Percentiles rank a stretch among this genome's conserved stretches.
Evolutionary conservation across 1,284 basidiomycete species (phyloP).

Genomic region (Microbotryomycetes sp.): DNA sequence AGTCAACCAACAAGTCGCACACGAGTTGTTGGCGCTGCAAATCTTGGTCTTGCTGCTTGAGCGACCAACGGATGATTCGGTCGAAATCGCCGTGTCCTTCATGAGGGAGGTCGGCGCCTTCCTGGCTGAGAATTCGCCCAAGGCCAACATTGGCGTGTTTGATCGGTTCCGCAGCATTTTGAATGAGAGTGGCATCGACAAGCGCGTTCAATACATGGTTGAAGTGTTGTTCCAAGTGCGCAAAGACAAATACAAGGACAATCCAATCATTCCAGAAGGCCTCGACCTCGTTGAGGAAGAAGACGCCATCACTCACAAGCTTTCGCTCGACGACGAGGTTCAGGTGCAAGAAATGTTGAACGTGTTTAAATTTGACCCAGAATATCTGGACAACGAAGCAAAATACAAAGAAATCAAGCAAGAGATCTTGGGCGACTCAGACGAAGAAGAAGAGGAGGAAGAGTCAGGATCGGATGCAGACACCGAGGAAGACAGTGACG

Average conservation of each 20-base stretch:
- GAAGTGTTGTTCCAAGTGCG: slow-evolving; percentile 97
- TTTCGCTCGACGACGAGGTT: slow-evolving; percentile 85
- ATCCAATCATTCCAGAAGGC: slow-evolving; percentile 85
- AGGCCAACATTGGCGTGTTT: slow-evolving; percentile 85
- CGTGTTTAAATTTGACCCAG: slow-evolving; percentile 90
- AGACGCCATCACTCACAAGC: slow-evolving; percentile 90
- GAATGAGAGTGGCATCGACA: slow-evolving; percentile 89
- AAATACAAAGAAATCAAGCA: slow-evolving; percentile 84
- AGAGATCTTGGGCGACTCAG: slow-evolving; percentile 76
- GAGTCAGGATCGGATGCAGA: slow-evolving; percentile 53
- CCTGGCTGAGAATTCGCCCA: slow-evolving; percentile 86
- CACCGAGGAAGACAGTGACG: slow-evolving; percentile 60
- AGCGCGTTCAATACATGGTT: slow-evolving; percentile 99
- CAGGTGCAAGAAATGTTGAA: slow-evolving; percentile 90
- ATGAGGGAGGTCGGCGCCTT: slow-evolving; percentile 96
- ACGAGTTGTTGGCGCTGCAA: slow-evolving; percentile 90
- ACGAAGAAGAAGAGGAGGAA: slow-evolving; percentile 51
- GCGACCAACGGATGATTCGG: slow-evolving; percentile 92
- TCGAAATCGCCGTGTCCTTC: slow-evolving; percentile 96
- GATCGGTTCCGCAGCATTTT: slow-evolving; percentile 94
- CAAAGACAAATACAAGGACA: slow-evolving; percentile 98
- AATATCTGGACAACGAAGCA: slow-evolving; percentile 85
- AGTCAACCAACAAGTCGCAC: slow-evolving; percentile 90
- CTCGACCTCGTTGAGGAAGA: slow-evolving; percentile 96
- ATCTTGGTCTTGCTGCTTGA: slow-evolving; percentile 91